Conservation (phyloP, 2,329 filamentous ascomycete genomes). For the Sporothrix humicola region DNA sequence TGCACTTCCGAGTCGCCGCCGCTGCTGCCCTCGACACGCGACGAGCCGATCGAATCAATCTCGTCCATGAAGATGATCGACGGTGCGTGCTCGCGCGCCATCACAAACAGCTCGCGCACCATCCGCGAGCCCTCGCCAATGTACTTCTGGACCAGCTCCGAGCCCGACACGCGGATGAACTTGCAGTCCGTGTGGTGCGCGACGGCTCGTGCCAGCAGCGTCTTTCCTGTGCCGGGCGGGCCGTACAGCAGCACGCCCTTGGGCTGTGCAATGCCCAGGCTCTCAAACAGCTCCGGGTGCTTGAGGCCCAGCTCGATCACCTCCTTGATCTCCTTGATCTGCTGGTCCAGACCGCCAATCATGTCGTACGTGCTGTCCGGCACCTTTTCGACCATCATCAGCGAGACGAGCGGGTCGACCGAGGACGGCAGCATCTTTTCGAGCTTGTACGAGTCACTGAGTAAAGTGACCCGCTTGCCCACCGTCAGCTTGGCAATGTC, state of each 20-base stretch:
- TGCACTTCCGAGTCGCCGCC: conserved; percentile 98
- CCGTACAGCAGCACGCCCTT: conserved; percentile 98
- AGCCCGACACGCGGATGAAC: conserved; percentile 96
- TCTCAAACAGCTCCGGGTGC: conserved; percentile 98
- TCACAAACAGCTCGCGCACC: conserved; percentile 98
- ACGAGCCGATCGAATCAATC: conserved; percentile 98
- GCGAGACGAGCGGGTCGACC: conserved; percentile 95
- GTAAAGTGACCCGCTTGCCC: conserved; percentile 95
- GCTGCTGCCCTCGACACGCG: conserved; percentile 91
- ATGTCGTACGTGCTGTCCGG: conserved; percentile 99
- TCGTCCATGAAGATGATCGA: conserved; percentile 99
- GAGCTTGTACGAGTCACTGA: too few relatives aligned
- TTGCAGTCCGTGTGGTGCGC: conserved; percentile 99
- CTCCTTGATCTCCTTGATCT: conserved; percentile 99
- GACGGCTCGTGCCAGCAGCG: conserved; percentile 89
- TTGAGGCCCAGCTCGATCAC: conserved; percentile 98
- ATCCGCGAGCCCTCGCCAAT: conserved; percentile 98
- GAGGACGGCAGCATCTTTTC: conserved; percentile 98
- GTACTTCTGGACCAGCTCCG: conserved; percentile 97
- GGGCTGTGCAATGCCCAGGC: conserved; percentile 96
- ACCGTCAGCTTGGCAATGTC: conserved; percentile 95
- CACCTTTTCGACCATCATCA: conserved; percentile 99
- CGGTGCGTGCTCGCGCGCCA: conserved; percentile 96
- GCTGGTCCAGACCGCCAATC: conserved; percentile 98
- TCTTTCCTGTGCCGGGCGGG: conserved; percentile 96